These are phyloP conservation scores for Cochliopodium minus DNA, from an alignment of 208 protist genomes.

Conservation along the genomic window DNA sequence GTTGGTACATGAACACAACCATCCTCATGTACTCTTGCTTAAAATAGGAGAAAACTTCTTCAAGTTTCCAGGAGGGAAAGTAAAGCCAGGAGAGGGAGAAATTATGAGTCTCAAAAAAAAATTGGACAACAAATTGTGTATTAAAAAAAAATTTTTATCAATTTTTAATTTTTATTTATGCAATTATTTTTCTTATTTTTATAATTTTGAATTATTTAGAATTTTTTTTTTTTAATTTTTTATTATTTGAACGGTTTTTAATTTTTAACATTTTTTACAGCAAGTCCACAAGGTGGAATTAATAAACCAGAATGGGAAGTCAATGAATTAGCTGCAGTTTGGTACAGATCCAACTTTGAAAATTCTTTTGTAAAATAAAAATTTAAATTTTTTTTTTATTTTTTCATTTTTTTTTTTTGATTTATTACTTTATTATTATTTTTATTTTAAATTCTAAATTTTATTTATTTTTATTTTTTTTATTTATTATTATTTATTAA, in stretches of 20 bases:
- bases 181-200: too few species aligned
- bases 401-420: too few species aligned
- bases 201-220: too few species aligned
- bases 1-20: neutral
- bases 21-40: slow-evolving; percentile 8
- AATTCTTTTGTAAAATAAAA: slow-evolving; percentile 4
- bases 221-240: too few species aligned
- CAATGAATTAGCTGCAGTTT: neutral
- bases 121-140: neutral
- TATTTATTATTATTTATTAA: too few species aligned
- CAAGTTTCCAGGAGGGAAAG: slow-evolving; percentile 1
- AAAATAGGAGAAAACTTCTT: slow-evolving; percentile 7
- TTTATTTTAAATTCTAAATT: neutral
- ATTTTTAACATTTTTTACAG: too few species aligned
- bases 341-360: slow-evolving; percentile 11
- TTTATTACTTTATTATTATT: neutral
- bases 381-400: too few species aligned
- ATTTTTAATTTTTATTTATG: too few species aligned
- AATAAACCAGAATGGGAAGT: neutral
- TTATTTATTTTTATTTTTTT: neutral
- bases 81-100: neutral
- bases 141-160: neutral
- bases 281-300: too few species aligned
- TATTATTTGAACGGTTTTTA: too few species aligned
- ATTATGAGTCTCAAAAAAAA: neutral